Percentiles rank a stretch among this genome's conserved stretches.
phyloP scores from a whole-genome alignment of 1,139 yeast species.

The Yamadazyma pseudoaaseri region DNA sequence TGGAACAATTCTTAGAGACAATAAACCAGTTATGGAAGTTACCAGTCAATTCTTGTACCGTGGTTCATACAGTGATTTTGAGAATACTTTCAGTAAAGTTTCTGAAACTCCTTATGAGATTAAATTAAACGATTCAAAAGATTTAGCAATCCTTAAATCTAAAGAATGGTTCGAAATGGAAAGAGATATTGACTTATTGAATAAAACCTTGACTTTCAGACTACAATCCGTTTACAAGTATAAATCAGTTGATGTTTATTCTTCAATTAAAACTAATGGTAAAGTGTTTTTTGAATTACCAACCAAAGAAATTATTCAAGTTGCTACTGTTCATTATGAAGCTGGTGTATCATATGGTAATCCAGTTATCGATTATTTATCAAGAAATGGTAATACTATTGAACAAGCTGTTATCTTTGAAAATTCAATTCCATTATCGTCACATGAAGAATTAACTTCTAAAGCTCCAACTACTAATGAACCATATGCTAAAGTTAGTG shows the following conservation, averaged over 20 bases:
- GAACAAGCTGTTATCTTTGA: conserved; percentile 94
- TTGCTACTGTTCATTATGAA: conserved; percentile 84
- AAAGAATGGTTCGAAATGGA: conserved; percentile 97
- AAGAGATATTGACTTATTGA: conserved; percentile 65
- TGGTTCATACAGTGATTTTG: conserved; percentile 83
- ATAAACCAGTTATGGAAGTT: conserved; percentile 86
- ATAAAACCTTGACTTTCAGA: conserved; percentile 85
- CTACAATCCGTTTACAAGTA: conserved; percentile 81
- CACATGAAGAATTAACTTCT: conserved; percentile 69
- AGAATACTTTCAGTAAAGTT: conserved; percentile 88
- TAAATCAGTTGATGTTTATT: conserved; percentile 72
- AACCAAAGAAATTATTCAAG: conserved; percentile 84
- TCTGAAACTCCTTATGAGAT: conserved; percentile 87
- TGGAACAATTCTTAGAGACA: conserved; percentile 81
- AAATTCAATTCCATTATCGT: conserved; percentile 83
- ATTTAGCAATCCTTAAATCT: conserved; percentile 87
- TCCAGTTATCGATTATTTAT: conserved; percentile 92
- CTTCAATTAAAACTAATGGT: conserved; percentile 83
- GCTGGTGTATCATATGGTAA: conserved; percentile 95
- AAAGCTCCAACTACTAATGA: conserved; percentile 88
- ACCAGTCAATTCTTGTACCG: conserved; percentile 95
- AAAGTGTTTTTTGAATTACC: conserved; percentile 86
- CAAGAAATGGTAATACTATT: conserved; percentile 88
- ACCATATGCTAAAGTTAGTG: conserved; percentile 95
- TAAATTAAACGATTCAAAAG: conserved; percentile 71